phyloP scores from a whole-genome alignment of 441 rosid species.

The Isatis lusitanica region DNA sequence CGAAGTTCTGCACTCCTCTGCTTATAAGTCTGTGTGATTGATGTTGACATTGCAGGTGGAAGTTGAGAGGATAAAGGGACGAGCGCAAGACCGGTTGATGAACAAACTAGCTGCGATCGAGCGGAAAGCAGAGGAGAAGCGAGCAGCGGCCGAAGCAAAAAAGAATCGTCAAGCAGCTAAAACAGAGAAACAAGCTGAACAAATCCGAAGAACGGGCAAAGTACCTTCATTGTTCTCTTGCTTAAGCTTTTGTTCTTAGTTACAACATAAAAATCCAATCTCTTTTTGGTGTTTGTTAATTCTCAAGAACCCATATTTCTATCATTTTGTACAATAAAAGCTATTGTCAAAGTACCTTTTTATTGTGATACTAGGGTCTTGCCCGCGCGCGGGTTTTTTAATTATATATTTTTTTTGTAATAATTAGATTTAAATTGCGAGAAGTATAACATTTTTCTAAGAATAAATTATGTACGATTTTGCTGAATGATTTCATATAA shows the following conservation, averaged over 20 bases:
- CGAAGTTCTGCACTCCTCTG: neutral
- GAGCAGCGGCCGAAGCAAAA: conserved; percentile 62
- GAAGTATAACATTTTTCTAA: too few relatives aligned
- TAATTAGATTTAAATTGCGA: too few relatives aligned
- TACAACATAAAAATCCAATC: neutral
- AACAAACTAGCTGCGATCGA: conserved; percentile 59
- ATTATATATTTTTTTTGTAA: too few relatives aligned
- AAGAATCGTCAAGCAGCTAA: conserved; percentile 51
- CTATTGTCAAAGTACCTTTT: conserved; percentile 3
- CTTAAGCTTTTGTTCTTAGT: conserved; percentile 55
- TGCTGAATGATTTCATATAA: too few relatives aligned
- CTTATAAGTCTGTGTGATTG: neutral
- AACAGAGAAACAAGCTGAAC: conserved; percentile 61
- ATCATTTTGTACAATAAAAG: conserved; percentile 24
- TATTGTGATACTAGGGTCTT: neutral
- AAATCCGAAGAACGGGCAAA: conserved; percentile 61
- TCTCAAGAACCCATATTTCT: conserved; percentile 7
- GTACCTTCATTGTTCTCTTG: conserved; percentile 52
- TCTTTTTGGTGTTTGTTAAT: conserved; percentile 1
- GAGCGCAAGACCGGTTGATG: conserved; percentile 62
- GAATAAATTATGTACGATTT: too few relatives aligned
- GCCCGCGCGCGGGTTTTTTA: too few relatives aligned
- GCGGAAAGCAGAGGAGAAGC: conserved; percentile 67
- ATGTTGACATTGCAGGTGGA: conserved; percentile 49
- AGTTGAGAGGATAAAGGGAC: conserved; percentile 68